phyloP scores from a whole-genome alignment of 2,329 filamentous ascomycete genomes.

The Lithohypha guttulata region DNA sequence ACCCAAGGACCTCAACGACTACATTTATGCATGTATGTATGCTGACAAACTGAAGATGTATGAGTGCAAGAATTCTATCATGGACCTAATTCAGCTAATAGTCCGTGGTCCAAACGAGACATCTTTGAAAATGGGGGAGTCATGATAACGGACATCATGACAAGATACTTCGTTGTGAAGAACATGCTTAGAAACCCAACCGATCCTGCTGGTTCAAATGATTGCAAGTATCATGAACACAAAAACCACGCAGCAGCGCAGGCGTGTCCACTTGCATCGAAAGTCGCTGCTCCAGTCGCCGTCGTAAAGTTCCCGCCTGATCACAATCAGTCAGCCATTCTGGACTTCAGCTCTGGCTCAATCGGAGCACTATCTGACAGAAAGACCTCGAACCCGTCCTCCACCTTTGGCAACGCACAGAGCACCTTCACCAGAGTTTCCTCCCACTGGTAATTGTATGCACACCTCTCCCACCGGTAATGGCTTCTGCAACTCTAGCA shows the following conservation, averaged over 20 bases:
- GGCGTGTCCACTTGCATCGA: background rate
- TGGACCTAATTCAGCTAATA: background rate
- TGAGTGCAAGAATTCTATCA: background rate
- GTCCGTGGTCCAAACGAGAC: background rate
- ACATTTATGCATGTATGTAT: background rate
- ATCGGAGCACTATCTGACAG: no score
- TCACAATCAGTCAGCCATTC: no score
- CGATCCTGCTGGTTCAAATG: background rate
- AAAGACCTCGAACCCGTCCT: no score
- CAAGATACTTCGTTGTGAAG: background rate
- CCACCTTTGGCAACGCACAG: no score
- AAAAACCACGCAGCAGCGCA: no score
- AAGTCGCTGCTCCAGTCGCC: background rate
- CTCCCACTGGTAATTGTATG: no score
- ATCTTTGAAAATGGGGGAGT: background rate
- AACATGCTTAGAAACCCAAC: background rate
- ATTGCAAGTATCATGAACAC: conserved; percentile 2
- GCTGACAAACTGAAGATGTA: background rate
- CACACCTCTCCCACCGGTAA: no score
- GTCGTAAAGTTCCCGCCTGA: background rate
- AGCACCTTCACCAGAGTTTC: no score
- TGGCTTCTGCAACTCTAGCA: no score
- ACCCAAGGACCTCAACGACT: background rate
- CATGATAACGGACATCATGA: background rate
- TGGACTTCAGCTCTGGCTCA: no score